These are phyloP conservation scores for Elaeagnus macrophylla DNA, from an alignment of 306 rosid species.

Conservation along the genomic window DNA sequence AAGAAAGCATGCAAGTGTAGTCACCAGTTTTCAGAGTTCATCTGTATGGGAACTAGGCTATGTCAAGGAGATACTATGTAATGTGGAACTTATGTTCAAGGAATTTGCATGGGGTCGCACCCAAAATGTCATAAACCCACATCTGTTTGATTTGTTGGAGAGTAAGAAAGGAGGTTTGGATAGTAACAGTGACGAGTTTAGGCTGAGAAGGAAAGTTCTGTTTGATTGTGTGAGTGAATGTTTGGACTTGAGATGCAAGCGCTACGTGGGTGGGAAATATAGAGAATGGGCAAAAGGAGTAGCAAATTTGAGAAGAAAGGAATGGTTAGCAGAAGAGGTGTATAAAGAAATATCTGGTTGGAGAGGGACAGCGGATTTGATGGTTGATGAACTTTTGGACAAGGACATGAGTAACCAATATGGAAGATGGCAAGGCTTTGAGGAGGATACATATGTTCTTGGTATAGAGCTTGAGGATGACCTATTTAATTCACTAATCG, in stretches of 20 bases:
- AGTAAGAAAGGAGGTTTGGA: conserved; percentile 32
- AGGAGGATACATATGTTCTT: conserved; percentile 54
- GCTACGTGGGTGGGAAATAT: conserved; percentile 37
- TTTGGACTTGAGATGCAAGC: conserved; percentile 35
- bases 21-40: too few relatives aligned
- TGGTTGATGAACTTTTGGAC: conserved; percentile 66
- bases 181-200: conserved; percentile 6
- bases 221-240: conserved; percentile 52
- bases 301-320: conserved; percentile 32
- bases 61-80: conserved; percentile 42
- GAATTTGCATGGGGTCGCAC: conserved; percentile 37
- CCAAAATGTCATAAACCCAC: conserved; percentile 34
- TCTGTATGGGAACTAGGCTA: conserved; percentile 45
- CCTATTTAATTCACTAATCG: conserved; percentile 39
- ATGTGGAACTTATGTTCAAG: conserved; percentile 41
- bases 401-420: conserved; percentile 66
- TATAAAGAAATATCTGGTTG: conserved; percentile 43
- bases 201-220: conserved; percentile 43
- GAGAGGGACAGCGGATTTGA: conserved; percentile 48
- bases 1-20: conserved; percentile 9
- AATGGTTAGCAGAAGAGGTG: conserved; percentile 49
- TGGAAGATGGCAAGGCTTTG: conserved; percentile 75
- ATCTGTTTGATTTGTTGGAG: conserved; percentile 50
- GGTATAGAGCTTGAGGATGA: conserved; percentile 48
- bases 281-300: conserved; percentile 50